Conservation (phyloP, 345 rosid genomes). For the Eucalyptus lansdowneana region DNA sequence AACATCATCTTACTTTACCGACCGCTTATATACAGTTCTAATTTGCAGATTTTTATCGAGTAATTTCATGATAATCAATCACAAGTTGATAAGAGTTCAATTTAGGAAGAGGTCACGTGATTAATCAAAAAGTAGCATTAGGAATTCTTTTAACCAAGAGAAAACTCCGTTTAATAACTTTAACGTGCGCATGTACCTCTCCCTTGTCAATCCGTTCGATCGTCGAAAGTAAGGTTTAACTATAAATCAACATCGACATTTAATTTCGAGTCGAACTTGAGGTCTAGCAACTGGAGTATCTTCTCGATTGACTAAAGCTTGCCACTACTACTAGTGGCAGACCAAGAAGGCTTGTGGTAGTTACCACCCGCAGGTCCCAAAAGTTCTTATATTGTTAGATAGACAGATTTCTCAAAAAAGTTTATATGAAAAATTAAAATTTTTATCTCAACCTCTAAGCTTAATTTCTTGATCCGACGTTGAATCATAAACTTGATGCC, state of each 20-base stretch:
- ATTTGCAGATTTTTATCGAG: not conserved
- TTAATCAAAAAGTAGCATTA: not conserved
- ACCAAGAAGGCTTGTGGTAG: not conserved
- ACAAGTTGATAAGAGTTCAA: not conserved
- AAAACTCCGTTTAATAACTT: not conserved
- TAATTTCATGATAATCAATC: not conserved
- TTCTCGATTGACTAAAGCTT: not conserved
- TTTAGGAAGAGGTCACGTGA: not conserved
- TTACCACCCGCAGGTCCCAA: not conserved
- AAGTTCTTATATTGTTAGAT: not conserved
- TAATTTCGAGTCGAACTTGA: not conserved
- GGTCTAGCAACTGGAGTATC: not conserved
- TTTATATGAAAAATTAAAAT: not conserved
- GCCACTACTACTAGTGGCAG: not conserved
- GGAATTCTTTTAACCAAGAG: not conserved
- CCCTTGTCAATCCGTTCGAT: not conserved
- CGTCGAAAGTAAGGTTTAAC: not conserved
- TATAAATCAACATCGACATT: not conserved
- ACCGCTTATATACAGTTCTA: not conserved
- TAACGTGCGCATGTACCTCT: not conserved
- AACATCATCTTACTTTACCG: not conserved
- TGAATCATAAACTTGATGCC: not conserved
- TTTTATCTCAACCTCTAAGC: not conserved
- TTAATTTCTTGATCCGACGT: not conserved
- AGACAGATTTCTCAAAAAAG: not conserved